phyloP scores from a whole-genome alignment of 2,329 filamentous ascomycete species.

The Aspergillus chevalieri region DNA sequence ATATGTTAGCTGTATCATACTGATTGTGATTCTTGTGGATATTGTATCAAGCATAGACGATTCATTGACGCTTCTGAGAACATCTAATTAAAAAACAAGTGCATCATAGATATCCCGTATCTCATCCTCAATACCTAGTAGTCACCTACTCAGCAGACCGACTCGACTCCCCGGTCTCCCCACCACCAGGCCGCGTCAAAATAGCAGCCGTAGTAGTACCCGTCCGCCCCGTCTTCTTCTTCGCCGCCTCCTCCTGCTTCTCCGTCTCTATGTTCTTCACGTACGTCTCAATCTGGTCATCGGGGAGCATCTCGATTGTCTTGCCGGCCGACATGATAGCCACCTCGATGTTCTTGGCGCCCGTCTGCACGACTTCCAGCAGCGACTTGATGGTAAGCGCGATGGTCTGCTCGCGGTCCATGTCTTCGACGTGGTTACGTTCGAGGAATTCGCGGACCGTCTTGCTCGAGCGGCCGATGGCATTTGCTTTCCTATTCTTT shows the following conservation, averaged over 20 bases:
- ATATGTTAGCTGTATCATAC: background rate
- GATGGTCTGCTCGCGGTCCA: slow-evolving; percentile 94
- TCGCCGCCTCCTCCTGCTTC: slow-evolving; percentile 97
- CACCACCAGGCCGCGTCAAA: slow-evolving; percentile 55
- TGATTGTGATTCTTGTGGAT: background rate
- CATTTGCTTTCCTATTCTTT: slow-evolving; percentile 84
- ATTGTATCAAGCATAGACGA: background rate
- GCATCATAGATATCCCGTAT: no score
- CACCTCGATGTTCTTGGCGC: slow-evolving; percentile 99
- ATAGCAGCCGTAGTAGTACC: slow-evolving; percentile 57
- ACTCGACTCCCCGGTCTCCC: slow-evolving; percentile 21
- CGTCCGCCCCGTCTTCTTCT: slow-evolving; percentile 74
- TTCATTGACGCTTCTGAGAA: background rate
- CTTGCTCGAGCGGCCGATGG: slow-evolving; percentile 96
- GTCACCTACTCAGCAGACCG: slow-evolving; percentile 1
- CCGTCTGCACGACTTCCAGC: slow-evolving; percentile 95
- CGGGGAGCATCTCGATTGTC: slow-evolving; percentile 83
- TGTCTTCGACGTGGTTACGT: slow-evolving; percentile 96
- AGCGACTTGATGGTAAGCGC: slow-evolving; percentile 97
- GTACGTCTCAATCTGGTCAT: slow-evolving; percentile 93
- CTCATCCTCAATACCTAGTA: background rate
- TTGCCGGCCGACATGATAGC: slow-evolving; percentile 95
- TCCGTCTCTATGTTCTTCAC: slow-evolving; percentile 99
- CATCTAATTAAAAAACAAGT: no score
- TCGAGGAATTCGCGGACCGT: slow-evolving; percentile 98